These are phyloP conservation scores for Pezicula neosporulosa DNA, from an alignment of 2,329 filamentous ascomycete genomes.

Conservation along the genomic window DNA sequence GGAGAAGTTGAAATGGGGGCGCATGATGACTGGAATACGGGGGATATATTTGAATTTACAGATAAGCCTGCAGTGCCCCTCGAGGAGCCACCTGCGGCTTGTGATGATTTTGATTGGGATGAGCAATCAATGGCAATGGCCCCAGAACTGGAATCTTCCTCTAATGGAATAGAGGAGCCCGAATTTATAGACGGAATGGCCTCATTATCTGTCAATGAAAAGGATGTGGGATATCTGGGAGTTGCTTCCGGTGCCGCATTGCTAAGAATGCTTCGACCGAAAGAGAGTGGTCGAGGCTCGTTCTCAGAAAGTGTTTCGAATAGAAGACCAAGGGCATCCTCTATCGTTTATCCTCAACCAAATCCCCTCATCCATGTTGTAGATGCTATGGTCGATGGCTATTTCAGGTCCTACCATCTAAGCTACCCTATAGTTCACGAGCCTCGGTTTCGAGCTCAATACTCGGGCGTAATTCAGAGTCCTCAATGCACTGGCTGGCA, in stretches of 20 bases:
- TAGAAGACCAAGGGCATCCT: not conserved
- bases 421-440: slow-evolving; percentile 44
- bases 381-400: slow-evolving; percentile 29
- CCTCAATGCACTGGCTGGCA: slow-evolving; percentile 12
- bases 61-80: not conserved
- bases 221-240: slow-evolving; percentile 13
- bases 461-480: slow-evolving; percentile 8
- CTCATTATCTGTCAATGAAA: slow-evolving; percentile 12
- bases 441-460: slow-evolving; percentile 35
- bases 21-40: not conserved
- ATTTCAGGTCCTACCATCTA: slow-evolving; percentile 39
- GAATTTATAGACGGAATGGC: slow-evolving; percentile 15
- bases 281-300: no score
- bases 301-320: no score
- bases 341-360: not conserved
- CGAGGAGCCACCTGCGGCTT: not conserved
- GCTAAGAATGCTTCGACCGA: slow-evolving; percentile 8
- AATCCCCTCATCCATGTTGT: slow-evolving; percentile 6
- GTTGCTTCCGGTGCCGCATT: slow-evolving; percentile 12
- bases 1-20: no score
- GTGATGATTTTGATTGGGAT: slow-evolving; percentile 8
- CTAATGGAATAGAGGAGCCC: slow-evolving; percentile 2
- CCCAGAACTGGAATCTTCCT: slow-evolving; percentile 2
- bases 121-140: slow-evolving; percentile 4
- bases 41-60: not conserved